These are phyloP conservation scores for Daldinia grandis DNA, from an alignment of 495 filamentous ascomycete species.

Conservation along the genomic window DNA sequence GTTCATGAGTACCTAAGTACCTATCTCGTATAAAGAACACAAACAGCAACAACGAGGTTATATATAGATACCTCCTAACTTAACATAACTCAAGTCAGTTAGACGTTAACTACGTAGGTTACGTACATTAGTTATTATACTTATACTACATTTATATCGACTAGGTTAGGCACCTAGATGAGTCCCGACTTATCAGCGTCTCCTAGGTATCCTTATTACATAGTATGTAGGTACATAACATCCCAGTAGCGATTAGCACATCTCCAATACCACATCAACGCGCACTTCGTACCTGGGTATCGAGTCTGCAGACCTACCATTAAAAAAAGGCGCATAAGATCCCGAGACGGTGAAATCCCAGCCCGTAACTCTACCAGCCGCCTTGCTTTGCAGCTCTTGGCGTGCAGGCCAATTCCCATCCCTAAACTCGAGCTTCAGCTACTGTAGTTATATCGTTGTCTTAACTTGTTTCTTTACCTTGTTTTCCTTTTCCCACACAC, in stretches of 20 bases:
- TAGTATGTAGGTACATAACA: too few species aligned
- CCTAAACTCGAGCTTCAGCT: conserved; percentile 24
- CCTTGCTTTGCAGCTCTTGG: conserved; percentile 40
- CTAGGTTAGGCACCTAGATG: too few species aligned
- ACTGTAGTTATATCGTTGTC: too few species aligned
- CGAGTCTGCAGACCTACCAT: neutral
- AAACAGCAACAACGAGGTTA: neutral
- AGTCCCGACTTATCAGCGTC: too few species aligned
- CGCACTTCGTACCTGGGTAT: neutral
- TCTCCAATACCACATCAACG: neutral
- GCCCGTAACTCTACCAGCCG: conserved; percentile 13
- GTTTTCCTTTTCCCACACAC: neutral
- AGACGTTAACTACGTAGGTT: too few species aligned
- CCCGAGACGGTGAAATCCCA: neutral
- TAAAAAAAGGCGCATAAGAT: too few species aligned
- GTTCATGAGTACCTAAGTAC: too few species aligned
- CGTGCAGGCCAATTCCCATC: conserved; percentile 9
- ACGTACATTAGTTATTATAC: too few species aligned
- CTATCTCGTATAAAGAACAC: neutral
- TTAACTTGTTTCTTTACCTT: neutral
- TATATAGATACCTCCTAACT: too few species aligned
- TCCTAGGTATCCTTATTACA: neutral
- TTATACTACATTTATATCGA: too few species aligned
- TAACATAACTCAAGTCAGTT: too few species aligned
- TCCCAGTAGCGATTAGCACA: neutral